Conservation (phyloP, 108 stramenopile species). For the Cyclotella choctawhatcheeana region DNA sequence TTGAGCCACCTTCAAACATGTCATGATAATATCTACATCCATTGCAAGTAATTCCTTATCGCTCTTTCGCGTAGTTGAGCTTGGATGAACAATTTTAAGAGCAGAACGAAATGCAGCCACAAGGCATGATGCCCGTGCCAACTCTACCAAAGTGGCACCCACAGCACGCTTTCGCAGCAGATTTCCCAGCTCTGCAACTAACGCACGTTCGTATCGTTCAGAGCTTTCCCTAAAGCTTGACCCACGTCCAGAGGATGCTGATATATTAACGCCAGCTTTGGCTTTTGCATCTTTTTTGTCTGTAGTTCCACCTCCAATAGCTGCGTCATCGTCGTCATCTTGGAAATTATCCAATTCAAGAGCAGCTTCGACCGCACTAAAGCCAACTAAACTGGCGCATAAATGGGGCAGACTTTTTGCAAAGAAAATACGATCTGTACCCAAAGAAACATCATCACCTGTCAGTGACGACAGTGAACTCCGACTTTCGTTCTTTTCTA, state of each 20-base stretch:
- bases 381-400: conserved; percentile 87
- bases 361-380: conserved; percentile 90
- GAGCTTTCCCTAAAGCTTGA: conserved; percentile 86
- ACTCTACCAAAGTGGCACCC: conserved; percentile 74
- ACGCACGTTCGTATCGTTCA: conserved; percentile 81
- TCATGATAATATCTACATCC: conserved; percentile 90
- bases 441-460: conserved; percentile 89
- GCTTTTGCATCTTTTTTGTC: conserved; percentile 50
- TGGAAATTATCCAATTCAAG: conserved; percentile 83
- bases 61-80: conserved; percentile 79
- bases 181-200: conserved; percentile 83
- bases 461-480: conserved; percentile 85
- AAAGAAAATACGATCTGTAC: conserved; percentile 89
- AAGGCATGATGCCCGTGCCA: conserved; percentile 79
- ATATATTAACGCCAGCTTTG: conserved; percentile 33
- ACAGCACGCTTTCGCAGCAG: conserved; percentile 74
- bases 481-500: conserved; percentile 63
- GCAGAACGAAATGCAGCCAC: conserved; percentile 88
- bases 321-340: conserved; percentile 71
- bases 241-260: conserved; percentile 54
- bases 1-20: conserved; percentile 84
- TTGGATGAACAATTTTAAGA: conserved; percentile 88
- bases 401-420: conserved; percentile 86
- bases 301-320: conserved; percentile 11
- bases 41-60: conserved; percentile 86